Base-by-base conservation (phyloP, 768 basidiomycete genomes). In the Russula abietina region DNA sequence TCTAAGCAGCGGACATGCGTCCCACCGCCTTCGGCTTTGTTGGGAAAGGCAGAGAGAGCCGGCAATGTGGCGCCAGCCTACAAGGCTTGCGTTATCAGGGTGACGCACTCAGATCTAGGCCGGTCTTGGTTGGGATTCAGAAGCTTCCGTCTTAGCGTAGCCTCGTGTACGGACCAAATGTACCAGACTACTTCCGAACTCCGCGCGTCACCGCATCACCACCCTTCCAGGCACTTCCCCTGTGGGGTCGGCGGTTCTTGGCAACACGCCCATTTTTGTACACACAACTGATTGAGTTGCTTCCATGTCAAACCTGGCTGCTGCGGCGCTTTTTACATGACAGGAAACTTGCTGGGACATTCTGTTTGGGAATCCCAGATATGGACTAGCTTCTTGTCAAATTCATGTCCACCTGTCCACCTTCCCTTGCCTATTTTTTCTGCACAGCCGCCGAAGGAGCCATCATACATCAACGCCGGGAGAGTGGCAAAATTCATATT, bases 221-320 rank as follows among this genome's bases (percentile, higher is more conserved):
- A 52, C 57, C 57, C 43, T 64, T 64, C 54, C 63, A 64, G 63
- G 63, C 63, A 64, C 63, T 55, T 60, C 62, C 63, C 63, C 63
- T 64, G 63, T 64, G 63, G 63, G 63, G 63, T 64, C 63, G 63
- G 63, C 63, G 63, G 63, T 56, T 64, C 63, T 64, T 60, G 63
- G 50, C 63, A 60, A 64, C 63, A 36, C 43, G 32, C 48, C 57
- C 62, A 59, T 64, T 61, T 55, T 39, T 43, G 54, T 39, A 41
- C 57, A 58, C 49, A 59, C 63, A 64, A 55, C 63, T 64, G 63
- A 64, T 64, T 60, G 60, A 64, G 63, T 64, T 64, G 59, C 63
- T 56, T 60, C 59, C 63, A 64, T 59, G 63, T 64, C 63, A 64
- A 64, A 60, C 58, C 36, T 55, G 63, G 63, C 48, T 41, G 63